Conservation (phyloP, 345 rosid genomes). For the Melastoma malabathricum region DNA sequence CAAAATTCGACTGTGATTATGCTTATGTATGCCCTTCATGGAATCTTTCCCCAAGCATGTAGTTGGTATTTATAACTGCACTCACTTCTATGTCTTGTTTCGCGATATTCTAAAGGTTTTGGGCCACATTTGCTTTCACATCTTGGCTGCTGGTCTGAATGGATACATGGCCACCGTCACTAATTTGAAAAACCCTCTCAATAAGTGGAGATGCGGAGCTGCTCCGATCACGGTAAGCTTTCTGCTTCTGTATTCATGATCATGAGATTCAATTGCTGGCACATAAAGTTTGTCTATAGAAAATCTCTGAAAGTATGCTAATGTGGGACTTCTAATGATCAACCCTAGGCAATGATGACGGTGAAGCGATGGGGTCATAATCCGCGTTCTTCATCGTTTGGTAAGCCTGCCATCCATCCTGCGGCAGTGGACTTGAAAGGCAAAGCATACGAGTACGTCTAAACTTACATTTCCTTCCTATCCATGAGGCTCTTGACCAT, state of each 20-base stretch:
- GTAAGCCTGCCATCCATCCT: conserved; percentile 97
- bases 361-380: conserved; percentile 87
- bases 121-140: conserved; percentile 86
- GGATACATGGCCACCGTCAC: conserved; percentile 93
- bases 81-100: too few relatives aligned
- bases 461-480: neutral
- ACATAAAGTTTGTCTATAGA: neutral
- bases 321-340: neutral
- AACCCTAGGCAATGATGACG: conserved; percentile 84
- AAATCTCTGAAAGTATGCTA: neutral
- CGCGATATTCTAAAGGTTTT: conserved; percentile 39
- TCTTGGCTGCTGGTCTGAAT: conserved; percentile 84
- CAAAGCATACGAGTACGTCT: conserved; percentile 84
- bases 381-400: conserved; percentile 56
- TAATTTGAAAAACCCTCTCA: conserved; percentile 73
- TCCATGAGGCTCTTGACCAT: neutral
- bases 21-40: conserved; percentile 58
- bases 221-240: conserved; percentile 83
- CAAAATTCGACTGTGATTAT: conserved; percentile 94
- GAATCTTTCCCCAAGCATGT: too few relatives aligned
- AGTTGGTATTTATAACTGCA: too few relatives aligned
- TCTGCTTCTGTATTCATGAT: conserved; percentile 1
- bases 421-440: conserved; percentile 92
- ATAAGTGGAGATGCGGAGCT: conserved; percentile 96
- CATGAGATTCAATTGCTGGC: neutral